phyloP scores from a whole-genome alignment of 1,139 yeast species.

The Candida sp. region DNA sequence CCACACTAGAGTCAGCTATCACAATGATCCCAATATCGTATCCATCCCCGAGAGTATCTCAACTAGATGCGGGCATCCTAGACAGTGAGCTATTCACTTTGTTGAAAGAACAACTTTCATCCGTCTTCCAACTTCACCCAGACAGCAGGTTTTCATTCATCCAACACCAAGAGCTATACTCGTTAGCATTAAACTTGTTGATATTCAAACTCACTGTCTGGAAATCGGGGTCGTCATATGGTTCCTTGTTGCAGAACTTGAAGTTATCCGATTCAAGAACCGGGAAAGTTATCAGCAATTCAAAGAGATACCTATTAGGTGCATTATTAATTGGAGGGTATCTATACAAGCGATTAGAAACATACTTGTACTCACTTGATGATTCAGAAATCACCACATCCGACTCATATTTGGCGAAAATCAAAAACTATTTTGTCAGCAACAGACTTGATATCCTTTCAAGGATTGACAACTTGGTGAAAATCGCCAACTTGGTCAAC shows the following conservation, averaged over 20 bases:
- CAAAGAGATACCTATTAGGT: constrained; percentile 45
- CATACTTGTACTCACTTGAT: constrained; percentile 49
- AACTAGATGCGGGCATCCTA: constrained; percentile 67
- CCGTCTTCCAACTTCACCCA: constrained; percentile 38
- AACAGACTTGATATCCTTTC: constrained; percentile 34
- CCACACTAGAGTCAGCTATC: neutral
- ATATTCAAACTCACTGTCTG: constrained; percentile 74
- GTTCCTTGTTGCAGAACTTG: constrained; percentile 73
- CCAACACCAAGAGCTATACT: constrained; percentile 60
- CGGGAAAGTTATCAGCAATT: constrained; percentile 40
- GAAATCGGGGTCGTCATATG: constrained; percentile 79
- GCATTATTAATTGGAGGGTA: constrained; percentile 60
- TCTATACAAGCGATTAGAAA: constrained; percentile 50
- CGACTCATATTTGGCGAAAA: constrained; percentile 6
- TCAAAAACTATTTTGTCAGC: constrained; percentile 19
- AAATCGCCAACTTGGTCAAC: constrained; percentile 45
- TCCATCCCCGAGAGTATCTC: constrained; percentile 71
- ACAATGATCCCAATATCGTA: constrained; percentile 36
- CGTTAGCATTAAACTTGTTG: constrained; percentile 56
- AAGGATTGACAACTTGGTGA: constrained; percentile 42
- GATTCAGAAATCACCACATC: constrained; percentile 20
- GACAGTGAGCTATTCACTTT: constrained; percentile 59
- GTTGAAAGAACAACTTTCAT: constrained; percentile 44
- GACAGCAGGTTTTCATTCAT: constrained; percentile 44
- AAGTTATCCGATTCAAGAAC: constrained; percentile 41